A percentile compares a stretch with the other conserved stretches of the same genome.
phyloP scores from a whole-genome alignment of 768 basidiomycete genomes.

The Termitomyces sp. region DNA sequence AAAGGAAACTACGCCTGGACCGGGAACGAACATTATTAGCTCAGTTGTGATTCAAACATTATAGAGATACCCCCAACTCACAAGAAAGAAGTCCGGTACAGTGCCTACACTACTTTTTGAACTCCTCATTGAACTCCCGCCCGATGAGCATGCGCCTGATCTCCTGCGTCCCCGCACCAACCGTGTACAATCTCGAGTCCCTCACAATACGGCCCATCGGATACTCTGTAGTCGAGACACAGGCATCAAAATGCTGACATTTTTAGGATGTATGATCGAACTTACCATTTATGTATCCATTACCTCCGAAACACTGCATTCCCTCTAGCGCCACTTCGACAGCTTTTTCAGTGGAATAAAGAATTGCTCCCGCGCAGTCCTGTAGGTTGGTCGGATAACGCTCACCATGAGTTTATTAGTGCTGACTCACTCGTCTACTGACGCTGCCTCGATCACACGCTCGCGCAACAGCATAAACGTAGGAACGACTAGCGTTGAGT shows the following conservation, averaged over 20 bases:
- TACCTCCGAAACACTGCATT: constrained; percentile 92
- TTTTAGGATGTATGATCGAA: constrained; percentile 5
- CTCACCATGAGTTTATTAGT: background rate
- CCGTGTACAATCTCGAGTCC: constrained; percentile 84
- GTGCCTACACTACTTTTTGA: constrained; percentile 20
- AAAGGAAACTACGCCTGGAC: constrained; percentile 13
- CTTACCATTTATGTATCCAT: constrained; percentile 90
- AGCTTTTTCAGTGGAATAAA: constrained; percentile 90
- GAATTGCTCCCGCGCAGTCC: constrained; percentile 94
- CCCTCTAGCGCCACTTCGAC: constrained; percentile 88
- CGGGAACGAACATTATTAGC: constrained; percentile 10
- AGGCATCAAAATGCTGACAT: background rate
- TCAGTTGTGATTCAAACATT: constrained; percentile 6
- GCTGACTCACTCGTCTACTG: constrained; percentile 62
- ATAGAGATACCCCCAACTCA: constrained; percentile 3
- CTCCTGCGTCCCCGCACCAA: constrained; percentile 97
- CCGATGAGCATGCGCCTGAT: constrained; percentile 93
- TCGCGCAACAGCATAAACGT: constrained; percentile 89
- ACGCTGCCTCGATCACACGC: constrained; percentile 80
- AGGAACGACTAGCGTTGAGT: constrained; percentile 80
- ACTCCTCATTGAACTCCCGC: constrained; percentile 81
- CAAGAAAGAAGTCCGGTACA: background rate
- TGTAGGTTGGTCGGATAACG: constrained; percentile 21
- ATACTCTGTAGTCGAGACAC: constrained; percentile 53
- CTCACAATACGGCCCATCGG: constrained; percentile 83